phyloP scores from a whole-genome alignment of 2,329 filamentous ascomycete species.

The Penicillium freii region DNA sequence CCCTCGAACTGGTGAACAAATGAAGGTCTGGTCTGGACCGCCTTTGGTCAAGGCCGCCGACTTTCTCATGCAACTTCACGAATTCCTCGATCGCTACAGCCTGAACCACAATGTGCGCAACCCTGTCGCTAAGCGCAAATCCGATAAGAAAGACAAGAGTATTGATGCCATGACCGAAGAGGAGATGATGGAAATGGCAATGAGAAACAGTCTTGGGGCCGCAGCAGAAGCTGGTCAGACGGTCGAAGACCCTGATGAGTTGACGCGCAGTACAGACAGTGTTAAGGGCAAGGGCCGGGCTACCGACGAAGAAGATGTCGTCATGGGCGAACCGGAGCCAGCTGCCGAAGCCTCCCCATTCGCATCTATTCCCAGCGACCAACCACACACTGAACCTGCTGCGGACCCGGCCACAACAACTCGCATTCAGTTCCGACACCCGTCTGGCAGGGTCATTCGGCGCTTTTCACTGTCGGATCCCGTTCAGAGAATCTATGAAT shows the following conservation, averaged over 20 bases:
- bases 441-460: conserved; percentile 79
- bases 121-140: conserved; percentile 76
- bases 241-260: conserved; percentile 77
- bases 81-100: conserved; percentile 97
- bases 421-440: conserved; percentile 87
- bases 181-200: conserved; percentile 91
- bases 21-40: conserved; percentile 89
- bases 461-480: conserved; percentile 75
- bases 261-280: conserved; percentile 66
- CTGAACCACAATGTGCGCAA: conserved; percentile 86
- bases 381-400: conserved; percentile 74
- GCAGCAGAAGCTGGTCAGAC: conserved; percentile 51
- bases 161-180: conserved; percentile 92
- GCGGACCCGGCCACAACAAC: conserved; percentile 70
- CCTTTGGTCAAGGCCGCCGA: conserved; percentile 74
- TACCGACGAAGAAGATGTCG: conserved; percentile 36
- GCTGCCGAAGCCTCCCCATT: conserved; percentile 53
- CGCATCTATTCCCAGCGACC: conserved; percentile 66
- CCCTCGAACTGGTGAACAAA: conserved; percentile 90
- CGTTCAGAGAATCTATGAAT: conserved; percentile 86
- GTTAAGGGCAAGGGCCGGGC: conserved; percentile 52
- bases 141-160: conserved; percentile 68
- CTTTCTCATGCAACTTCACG: conserved; percentile 86
- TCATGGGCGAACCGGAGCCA: conserved; percentile 40
- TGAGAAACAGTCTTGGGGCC: conserved; percentile 77